phyloP scores from a whole-genome alignment of 352 stramenopile species.

The Phytopythium ostracodes region DNA sequence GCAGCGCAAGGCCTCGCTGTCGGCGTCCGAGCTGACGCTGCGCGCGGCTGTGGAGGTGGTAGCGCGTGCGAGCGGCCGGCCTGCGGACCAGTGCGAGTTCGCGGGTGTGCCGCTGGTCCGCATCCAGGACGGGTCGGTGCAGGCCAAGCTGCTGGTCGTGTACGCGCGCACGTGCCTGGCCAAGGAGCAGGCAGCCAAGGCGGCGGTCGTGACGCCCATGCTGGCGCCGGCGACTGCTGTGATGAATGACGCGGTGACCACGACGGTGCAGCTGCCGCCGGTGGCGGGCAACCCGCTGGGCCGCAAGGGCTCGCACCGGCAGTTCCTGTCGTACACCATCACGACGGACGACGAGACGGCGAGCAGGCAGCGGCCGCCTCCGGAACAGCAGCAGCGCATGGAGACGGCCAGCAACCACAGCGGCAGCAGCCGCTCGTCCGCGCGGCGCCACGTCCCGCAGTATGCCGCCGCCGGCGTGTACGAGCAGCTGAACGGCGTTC shows the following conservation, averaged over 20 bases:
- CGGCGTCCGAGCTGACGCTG: conserved; percentile 34
- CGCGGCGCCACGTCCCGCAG: neutral
- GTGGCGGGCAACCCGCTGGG: conserved; percentile 31
- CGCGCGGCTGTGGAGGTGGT: conserved; percentile 46
- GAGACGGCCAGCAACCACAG: neutral
- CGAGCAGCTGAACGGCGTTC: neutral
- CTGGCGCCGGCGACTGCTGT: too few relatives aligned
- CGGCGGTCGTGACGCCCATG: too few relatives aligned
- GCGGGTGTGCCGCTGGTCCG: conserved; percentile 44
- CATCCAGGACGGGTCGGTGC: conserved; percentile 63
- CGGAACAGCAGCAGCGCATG: conserved; percentile 10
- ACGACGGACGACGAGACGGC: conserved; percentile 16
- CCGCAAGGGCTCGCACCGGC: conserved; percentile 24
- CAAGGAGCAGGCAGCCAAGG: conserved; percentile 29
- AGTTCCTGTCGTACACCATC: conserved; percentile 39
- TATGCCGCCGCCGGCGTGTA: neutral
- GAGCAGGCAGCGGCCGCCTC: conserved; percentile 1
- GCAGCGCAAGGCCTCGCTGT: neutral
- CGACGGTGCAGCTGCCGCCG: conserved; percentile 14
- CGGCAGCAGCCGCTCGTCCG: neutral
- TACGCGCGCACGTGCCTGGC: conserved; percentile 76
- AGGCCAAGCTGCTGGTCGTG: conserved; percentile 63
- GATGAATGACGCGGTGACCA: conserved; percentile 2
- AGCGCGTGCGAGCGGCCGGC: conserved; percentile 49
- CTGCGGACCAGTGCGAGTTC: conserved; percentile 61